Conservation (phyloP, 768 basidiomycete genomes). For the Boletus tylopilopsis region DNA sequence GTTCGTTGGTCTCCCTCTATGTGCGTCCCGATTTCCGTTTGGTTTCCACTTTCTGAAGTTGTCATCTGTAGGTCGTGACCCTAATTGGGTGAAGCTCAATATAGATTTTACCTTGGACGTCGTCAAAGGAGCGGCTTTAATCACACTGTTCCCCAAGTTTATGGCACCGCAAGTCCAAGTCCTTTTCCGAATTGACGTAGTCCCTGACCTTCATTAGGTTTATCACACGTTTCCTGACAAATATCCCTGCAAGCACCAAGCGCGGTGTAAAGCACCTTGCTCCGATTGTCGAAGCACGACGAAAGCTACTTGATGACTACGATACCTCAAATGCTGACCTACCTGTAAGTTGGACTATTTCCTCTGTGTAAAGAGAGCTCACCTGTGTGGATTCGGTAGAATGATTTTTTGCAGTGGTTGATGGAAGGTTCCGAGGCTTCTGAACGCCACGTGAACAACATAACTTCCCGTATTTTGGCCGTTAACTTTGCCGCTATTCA, state of each 20-base stretch:
- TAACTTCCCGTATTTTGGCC: conserved; percentile 17
- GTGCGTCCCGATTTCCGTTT: neutral
- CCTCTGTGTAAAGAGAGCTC: neutral
- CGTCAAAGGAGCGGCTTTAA: conserved; percentile 5
- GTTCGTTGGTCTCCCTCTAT: conserved; percentile 16
- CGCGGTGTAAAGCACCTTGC: conserved; percentile 17
- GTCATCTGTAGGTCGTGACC: conserved; percentile 4
- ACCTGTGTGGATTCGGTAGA: conserved; percentile 13
- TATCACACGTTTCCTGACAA: neutral
- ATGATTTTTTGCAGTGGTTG: conserved; percentile 34
- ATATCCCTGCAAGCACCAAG: conserved; percentile 2
- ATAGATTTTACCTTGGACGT: conserved; percentile 24
- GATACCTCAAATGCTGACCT: neutral
- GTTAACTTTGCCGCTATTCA: conserved; percentile 25
- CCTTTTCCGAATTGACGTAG: neutral
- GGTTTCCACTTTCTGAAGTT: neutral
- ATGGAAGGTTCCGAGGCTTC: conserved; percentile 22
- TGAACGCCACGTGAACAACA: conserved; percentile 14
- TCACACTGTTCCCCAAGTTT: conserved; percentile 31
- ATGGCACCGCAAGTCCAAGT: conserved; percentile 28
- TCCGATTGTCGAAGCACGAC: conserved; percentile 23
- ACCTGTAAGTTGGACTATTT: neutral
- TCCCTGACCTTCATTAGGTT: neutral
- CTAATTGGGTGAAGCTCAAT: conserved; percentile 31
- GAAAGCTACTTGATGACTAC: neutral